Evolutionary conservation across 139 green algal species (phyloP), one percentile per base, ranked within the genome.

Genomic region (Tetradesmus obliquus): DNA sequence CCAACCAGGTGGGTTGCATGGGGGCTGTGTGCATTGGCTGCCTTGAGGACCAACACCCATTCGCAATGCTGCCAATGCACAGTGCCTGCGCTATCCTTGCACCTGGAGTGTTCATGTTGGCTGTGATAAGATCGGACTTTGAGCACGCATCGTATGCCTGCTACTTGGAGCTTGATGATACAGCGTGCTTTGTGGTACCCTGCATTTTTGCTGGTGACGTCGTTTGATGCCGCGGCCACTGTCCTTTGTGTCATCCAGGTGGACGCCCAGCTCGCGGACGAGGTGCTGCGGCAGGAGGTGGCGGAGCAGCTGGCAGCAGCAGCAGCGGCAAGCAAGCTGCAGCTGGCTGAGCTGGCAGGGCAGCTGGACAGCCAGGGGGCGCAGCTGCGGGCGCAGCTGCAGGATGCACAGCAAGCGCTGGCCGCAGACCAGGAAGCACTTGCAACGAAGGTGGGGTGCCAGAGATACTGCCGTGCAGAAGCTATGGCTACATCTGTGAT

Each of bases 221-320:
- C 32, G 32, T 0, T 45, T 45, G 32, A 45, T 45, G 32, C 32
- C 32, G 32, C 32, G 0, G 0, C 32, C 32, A 45, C 32, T 45
- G 32, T 45, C 32, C 32, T 45, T 8, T 90, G 51, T 22, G 20
- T 81, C 20, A 9, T 24, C 79, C 88, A 91, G 88, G 88, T 91
- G 83, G 88, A 91, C 53, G 55, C 76, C 17, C 32, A 86, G 45
- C 32, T 91, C n/a, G 55, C 88, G 9, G 88, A 91, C 45, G 88
- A 91, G 60, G 12, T 91, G 57, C 88, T 91, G 55, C 83, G 88
- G 13, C 88, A 91, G 45, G 88, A 91, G 57, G 32, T 91, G 22
- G 20, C n/a, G 19, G 88, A 91, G 54, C 88, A 86, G 58, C 87
- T 62, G 12, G 87, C 87, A 79, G 87, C 72, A 45, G 53, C 54